A percentile compares a stretch with the other conserved stretches of the same genome.
Evolutionary conservation across 2,329 filamentous ascomycete genomes (phyloP).

Genomic region (Penicillium palitans): DNA sequence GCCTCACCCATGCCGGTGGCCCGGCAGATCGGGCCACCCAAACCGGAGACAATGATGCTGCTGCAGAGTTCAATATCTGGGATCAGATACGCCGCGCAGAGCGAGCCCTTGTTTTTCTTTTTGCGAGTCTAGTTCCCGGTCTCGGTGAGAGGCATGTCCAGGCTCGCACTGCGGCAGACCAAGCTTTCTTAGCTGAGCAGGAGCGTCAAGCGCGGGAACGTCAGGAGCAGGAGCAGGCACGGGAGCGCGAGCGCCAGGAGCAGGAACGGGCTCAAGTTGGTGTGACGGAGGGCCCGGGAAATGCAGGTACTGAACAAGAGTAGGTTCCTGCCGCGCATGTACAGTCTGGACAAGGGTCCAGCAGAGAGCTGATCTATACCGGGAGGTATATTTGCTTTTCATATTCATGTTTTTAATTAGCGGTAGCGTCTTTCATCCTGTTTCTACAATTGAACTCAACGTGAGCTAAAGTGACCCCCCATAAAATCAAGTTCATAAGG

Average conservation of each 20-base stretch:
- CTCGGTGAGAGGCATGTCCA: conserved; percentile 62
- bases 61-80: conserved; percentile 13
- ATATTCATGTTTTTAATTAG: not conserved
- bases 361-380: not conserved
- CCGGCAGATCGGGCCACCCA: conserved; percentile 23
- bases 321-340: not conserved
- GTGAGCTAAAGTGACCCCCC: not conserved
- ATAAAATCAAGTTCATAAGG: not conserved
- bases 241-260: not conserved
- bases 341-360: not conserved
- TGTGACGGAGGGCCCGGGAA: not conserved
- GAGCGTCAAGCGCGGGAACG: conserved; percentile 7
- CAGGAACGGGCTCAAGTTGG: not conserved
- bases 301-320: not conserved
- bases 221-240: conserved; percentile 6
- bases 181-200: conserved; percentile 25
- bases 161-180: conserved; percentile 55
- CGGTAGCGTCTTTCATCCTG: not conserved
- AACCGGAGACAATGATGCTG: not conserved
- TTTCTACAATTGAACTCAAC: not conserved
- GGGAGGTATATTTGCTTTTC: not conserved
- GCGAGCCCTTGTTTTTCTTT: conserved; percentile 60
- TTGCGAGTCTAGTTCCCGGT: conserved; percentile 63
- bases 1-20: conserved; percentile 37
- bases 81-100: conserved; percentile 50